Percentiles rank a stretch among this genome's conserved stretches.
phyloP scores from a whole-genome alignment of 2,329 filamentous ascomycete species.

The Chaetomiaceae sp. region DNA sequence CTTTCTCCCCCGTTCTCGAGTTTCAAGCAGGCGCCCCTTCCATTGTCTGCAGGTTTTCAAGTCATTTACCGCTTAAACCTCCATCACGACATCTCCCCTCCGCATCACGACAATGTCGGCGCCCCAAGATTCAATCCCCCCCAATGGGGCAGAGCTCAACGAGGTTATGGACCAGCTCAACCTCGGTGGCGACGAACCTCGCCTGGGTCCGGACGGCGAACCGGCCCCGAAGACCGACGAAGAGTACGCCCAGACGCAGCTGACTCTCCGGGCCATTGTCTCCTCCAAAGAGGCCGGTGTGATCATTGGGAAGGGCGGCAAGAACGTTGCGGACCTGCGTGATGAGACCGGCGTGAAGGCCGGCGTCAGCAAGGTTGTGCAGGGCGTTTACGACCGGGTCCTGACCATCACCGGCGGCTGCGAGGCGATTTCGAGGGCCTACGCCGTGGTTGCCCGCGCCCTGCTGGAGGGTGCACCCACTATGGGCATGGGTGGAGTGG shows the following conservation, averaged over 20 bases:
- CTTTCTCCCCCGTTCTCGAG: not conserved
- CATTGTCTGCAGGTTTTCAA: not conserved
- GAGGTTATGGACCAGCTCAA: slow-evolving; percentile 61
- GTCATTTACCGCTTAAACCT: not conserved
- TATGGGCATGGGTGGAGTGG: slow-evolving; percentile 90
- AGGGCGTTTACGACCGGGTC: slow-evolving; percentile 94
- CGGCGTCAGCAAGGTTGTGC: slow-evolving; percentile 97
- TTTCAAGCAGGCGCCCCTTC: not conserved
- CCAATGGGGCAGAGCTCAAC: slow-evolving; percentile 55
- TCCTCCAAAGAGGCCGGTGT: slow-evolving; percentile 98
- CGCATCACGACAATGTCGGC: slow-evolving; percentile 47
- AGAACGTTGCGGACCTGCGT: slow-evolving; percentile 94
- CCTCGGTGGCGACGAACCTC: slow-evolving; percentile 53
- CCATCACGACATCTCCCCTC: not conserved
- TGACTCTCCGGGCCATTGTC: slow-evolving; percentile 94
- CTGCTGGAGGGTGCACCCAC: slow-evolving; percentile 88
- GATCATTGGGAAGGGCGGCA: slow-evolving; percentile 97
- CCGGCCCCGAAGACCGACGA: slow-evolving; percentile 86
- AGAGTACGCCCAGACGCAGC: slow-evolving; percentile 86
- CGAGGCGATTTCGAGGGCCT: slow-evolving; percentile 83
- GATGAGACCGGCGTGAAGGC: slow-evolving; percentile 98
- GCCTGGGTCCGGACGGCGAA: slow-evolving; percentile 68
- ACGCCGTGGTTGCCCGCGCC: slow-evolving; percentile 85
- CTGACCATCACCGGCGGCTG: slow-evolving; percentile 89
- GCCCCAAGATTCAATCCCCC: slow-evolving; percentile 50